phyloP scores from a whole-genome alignment of 164 flowering plant species.

The Umbilicus rupestris region DNA sequence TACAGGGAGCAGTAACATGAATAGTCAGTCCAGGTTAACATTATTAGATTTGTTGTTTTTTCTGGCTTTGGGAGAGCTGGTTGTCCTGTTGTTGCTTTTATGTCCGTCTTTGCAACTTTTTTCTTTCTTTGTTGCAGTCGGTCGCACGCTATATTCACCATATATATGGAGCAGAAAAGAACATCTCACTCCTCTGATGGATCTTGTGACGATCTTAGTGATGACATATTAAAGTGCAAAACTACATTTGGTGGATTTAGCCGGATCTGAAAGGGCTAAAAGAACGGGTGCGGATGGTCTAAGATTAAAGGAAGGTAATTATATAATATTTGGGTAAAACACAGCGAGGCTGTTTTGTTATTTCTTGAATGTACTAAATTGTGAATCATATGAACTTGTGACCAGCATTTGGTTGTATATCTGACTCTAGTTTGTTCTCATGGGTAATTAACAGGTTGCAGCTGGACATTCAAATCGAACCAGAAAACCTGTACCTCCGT shows the following conservation, averaged over 20 bases:
- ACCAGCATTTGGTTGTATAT: background rate
- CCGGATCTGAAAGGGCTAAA: conserved; percentile 96
- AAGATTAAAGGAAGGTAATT: conserved; percentile 87
- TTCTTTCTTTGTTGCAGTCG: conserved; percentile 47
- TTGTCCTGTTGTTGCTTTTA: background rate
- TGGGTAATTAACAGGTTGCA: conserved; percentile 50
- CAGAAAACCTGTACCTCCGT: conserved; percentile 65
- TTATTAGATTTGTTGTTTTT: background rate
- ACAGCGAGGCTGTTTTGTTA: too few species aligned
- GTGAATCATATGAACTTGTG: background rate
- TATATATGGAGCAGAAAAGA: conserved; percentile 82
- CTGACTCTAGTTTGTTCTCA: background rate
- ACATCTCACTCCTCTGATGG: conserved; percentile 15
- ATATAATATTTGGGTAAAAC: background rate
- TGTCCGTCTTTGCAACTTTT: background rate
- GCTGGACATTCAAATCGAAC: conserved; percentile 51
- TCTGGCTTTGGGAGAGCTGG: background rate
- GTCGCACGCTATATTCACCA: conserved; percentile 98
- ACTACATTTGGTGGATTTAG: conserved; percentile 93
- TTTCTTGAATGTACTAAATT: too few species aligned
- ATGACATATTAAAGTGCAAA: conserved; percentile 78
- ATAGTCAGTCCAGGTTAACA: conserved; percentile 81
- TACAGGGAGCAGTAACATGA: conserved; percentile 97
- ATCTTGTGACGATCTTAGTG: conserved; percentile 42
- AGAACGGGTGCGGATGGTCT: conserved; percentile 93